Percentiles rank a stretch among this genome's conserved stretches.
Conservation (phyloP, 2,329 filamentous ascomycete species). For the Juglanconis oblonga region DNA sequence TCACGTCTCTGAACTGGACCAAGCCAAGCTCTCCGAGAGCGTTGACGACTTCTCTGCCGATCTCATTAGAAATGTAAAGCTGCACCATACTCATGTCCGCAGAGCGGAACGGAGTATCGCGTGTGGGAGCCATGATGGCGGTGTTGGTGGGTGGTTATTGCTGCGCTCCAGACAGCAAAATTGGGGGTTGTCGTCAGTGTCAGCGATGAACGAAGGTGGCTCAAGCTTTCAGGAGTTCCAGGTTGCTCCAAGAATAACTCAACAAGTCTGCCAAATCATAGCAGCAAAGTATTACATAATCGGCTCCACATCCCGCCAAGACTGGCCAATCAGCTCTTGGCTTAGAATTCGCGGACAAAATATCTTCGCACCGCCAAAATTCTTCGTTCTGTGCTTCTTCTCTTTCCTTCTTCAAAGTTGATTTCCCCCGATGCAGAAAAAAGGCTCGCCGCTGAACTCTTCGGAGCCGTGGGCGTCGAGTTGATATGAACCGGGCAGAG, state of each 20-base stretch:
- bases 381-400: conserved; percentile 26
- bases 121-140: conserved; percentile 57
- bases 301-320: not conserved
- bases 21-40: conserved; percentile 93
- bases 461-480: conserved; percentile 42
- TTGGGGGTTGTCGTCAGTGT: conserved; percentile 16
- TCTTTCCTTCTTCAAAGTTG: conserved; percentile 50
- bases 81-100: conserved; percentile 99
- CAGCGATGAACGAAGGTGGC: not conserved
- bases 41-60: conserved; percentile 94
- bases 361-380: conserved; percentile 7
- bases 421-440: conserved; percentile 53
- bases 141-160: conserved; percentile 12
- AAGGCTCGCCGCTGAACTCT: conserved; percentile 45
- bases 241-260: not conserved
- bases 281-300: not conserved
- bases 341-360: not conserved
- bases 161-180: conserved; percentile 12
- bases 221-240: not conserved
- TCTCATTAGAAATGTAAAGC: conserved; percentile 99
- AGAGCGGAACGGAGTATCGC: conserved; percentile 98
- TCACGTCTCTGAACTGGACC: conserved; percentile 95
- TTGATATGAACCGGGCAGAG: conserved; percentile 60
- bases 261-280: not conserved
- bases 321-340: not conserved